A percentile compares a stretch with the other conserved stretches of the same genome.
phyloP scores from a whole-genome alignment of 208 protist genomes.

The Acanthamoeba healyi region DNA sequence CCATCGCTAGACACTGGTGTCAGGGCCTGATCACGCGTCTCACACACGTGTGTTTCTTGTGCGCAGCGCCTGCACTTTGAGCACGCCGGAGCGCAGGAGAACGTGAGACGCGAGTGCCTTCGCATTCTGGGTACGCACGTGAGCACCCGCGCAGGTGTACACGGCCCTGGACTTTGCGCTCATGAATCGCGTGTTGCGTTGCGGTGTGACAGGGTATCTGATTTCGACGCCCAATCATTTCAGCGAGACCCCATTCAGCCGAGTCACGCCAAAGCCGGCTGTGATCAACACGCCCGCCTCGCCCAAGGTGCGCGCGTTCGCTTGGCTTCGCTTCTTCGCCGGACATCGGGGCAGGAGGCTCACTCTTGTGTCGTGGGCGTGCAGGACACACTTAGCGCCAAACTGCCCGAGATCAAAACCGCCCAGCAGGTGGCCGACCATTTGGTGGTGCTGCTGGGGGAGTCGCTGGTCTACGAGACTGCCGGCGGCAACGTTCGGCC shows the following conservation, averaged over 20 bases:
- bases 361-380: no score
- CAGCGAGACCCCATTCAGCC: neutral
- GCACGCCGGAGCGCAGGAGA: neutral
- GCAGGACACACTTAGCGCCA: neutral
- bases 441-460: slow-evolving; percentile 9
- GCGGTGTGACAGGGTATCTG: neutral
- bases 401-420: slow-evolving; percentile 5
- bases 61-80: neutral
- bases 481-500: neutral
- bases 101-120: neutral
- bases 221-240: slow-evolving; percentile 33
- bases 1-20: no score
- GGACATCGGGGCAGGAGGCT: no score
- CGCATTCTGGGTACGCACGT: neutral
- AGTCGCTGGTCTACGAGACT: slow-evolving; percentile 18
- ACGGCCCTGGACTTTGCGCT: no score
- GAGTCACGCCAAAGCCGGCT: neutral
- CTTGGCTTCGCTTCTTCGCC: no score
- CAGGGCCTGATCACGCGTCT: no score
- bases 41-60: neutral
- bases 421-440: neutral
- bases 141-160: no score
- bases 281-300: neutral
- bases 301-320: neutral
- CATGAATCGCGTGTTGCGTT: no score